Evolutionary conservation across 192 early-diverging fungal genomes (phyloP), one percentile per base, ranked within the genome.

Genomic region (Coemansia sp.): DNA sequence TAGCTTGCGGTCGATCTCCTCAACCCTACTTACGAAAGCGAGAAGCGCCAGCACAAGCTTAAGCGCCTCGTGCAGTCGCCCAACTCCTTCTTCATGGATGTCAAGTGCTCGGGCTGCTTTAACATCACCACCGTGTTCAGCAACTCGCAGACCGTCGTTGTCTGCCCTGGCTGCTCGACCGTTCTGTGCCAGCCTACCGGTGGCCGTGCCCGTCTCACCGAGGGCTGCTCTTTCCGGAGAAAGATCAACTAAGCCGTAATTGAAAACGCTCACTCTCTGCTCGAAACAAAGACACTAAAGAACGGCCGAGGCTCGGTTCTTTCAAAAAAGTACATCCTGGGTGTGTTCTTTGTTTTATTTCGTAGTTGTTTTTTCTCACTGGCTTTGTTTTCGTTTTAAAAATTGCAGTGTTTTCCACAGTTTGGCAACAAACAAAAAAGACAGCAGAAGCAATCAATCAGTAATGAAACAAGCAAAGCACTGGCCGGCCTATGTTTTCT

Each of bases 131-230:
- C 95, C 75, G 95, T 99, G 75, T 99, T 99, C 91, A 91, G 89
- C 85, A 96, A 99, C 86, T 95, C 96, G 78, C 96, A 99, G 85
- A 95, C 95, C 70, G 97, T 99, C 59, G 97, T 99, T 61, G 78
- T 96, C 63, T 99, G 97, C 90, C 84, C 88, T 66, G 89, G 90
- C 67, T 99, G 97, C 88, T 87, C 92, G 70, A 95, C 94, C 73
- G 96, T 99, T 68, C 90, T 99, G 74, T 96, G 93, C 87, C 96
- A 98, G 85, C 97, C 97, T 72, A 99, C 96, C 62, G 97, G 97
- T 87, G 97, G 97, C 84, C 91, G 92, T 83, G 95, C 94, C 76
- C 93, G 94, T 66, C 88, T 99, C 80, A 97, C 94, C 75, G 92
- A 93, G 85, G 96, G 92, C 68, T 91, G 89, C 86, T 92, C 90